Conservation (phyloP, 2,329 filamentous ascomycete species). For the Lasiodiplodia sp. region DNA sequence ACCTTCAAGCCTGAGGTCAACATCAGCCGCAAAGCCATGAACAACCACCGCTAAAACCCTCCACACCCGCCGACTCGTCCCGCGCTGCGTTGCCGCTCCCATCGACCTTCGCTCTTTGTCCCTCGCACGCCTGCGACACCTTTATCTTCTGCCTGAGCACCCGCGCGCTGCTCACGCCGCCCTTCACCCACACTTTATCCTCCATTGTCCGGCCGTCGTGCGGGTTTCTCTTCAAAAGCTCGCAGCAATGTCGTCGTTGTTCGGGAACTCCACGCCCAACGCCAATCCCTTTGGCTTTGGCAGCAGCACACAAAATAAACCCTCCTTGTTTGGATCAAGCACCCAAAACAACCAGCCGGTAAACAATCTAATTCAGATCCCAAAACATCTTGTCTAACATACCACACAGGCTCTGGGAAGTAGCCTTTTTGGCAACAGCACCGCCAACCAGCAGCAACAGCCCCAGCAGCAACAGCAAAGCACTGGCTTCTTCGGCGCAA, state of each 20-base stretch:
- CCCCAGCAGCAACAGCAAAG: slow-evolving; percentile 25
- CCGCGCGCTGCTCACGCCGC: slow-evolving; percentile 5
- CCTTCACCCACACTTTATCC: background rate
- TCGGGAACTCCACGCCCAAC: background rate
- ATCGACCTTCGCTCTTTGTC: background rate
- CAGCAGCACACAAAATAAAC: slow-evolving; percentile 27
- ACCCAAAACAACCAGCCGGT: slow-evolving; percentile 15
- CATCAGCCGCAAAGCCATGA: slow-evolving; percentile 4
- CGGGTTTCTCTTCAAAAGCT: background rate
- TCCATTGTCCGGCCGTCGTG: slow-evolving; percentile 9
- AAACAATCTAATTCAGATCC: background rate
- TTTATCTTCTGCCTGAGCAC: background rate
- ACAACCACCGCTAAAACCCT: background rate
- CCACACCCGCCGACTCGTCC: background rate
- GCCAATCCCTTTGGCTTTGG: slow-evolving; percentile 23
- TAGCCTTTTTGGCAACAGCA: slow-evolving; percentile 50
- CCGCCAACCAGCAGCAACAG: slow-evolving; percentile 30
- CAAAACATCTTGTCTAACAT: background rate
- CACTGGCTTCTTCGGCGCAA: slow-evolving; percentile 27
- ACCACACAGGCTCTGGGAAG: slow-evolving; percentile 32
- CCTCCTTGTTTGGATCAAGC: slow-evolving; percentile 14
- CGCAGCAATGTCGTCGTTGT: slow-evolving; percentile 20
- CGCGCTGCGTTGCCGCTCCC: background rate
- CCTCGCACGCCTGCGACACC: background rate
- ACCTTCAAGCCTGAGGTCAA: slow-evolving; percentile 5